Evolutionary conservation across 495 filamentous ascomycete genomes (phyloP), one percentile per base, ranked within the genome.

Genomic region (Xylaria palmicola): DNA sequence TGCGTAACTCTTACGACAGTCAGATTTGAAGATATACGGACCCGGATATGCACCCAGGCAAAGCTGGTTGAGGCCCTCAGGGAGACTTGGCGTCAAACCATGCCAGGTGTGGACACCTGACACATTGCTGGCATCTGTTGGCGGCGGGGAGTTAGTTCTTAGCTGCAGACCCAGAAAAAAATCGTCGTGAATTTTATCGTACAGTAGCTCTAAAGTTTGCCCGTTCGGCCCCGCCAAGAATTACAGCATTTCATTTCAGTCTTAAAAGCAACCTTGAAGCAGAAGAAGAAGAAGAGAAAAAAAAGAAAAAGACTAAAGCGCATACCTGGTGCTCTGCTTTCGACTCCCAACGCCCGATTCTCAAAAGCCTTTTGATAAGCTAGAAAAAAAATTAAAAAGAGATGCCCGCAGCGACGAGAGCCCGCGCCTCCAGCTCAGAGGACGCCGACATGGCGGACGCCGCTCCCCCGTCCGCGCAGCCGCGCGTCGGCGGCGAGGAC

Each of bases 401-500:
- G 15, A 76, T 76, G 74, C 68, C 75, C 3, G 65, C 57, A 68
- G 62, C 68, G 59, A 68, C 71, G 22, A 76, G 62, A 62, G 45
- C 74, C 41, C 61, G 39, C 47, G 62, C 51, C 27, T 62, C 67
- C 22, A 45, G 65, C 45, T 36, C 67, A 15, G 65, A 68, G 44
- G 66, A 83, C 61, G 64, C 74, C 6, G 78, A 77, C 56, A 90
- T 89, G 86, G 73, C 81, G 22, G 79, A 83, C 57, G 50, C 20
- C 4, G 73, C 70, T 48, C 75, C 79, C 13, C 68, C 75, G 5
- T 71, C 68, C 34, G 68, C 68, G 44, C 68, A 71, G 45, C 49
- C 40, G 32, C 64, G 59, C n/a, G 32, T 45, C n/a, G 50, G 49
- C 8, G 41, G 37, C 56, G 69, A 74, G 49, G 70, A 79, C 59